A percentile compares a stretch with the other conserved stretches of the same genome.
These are phyloP conservation scores for Brassica juncea DNA, from an alignment of 345 rosid species.

Conservation along the genomic window DNA sequence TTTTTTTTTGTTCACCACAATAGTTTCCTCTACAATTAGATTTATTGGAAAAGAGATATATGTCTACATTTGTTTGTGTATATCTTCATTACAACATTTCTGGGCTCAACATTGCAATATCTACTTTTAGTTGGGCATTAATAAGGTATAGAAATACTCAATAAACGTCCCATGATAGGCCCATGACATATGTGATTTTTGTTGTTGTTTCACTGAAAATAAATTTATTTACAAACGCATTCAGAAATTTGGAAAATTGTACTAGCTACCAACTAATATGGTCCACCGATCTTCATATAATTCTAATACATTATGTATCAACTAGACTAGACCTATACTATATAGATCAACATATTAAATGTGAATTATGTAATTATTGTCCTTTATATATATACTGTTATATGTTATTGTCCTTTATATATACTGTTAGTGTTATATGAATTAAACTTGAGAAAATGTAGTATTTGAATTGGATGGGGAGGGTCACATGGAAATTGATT, in stretches of 20 bases:
- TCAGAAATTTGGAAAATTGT: background rate
- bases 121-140: background rate
- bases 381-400: background rate
- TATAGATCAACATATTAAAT: slow-evolving; percentile 7
- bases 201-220: background rate
- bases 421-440: background rate
- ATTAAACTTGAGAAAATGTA: background rate
- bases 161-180: slow-evolving; percentile 4
- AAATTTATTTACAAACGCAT: background rate
- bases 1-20: background rate
- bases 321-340: slow-evolving; percentile 15
- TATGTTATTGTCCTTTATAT: background rate
- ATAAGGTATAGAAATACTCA: background rate
- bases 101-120: background rate
- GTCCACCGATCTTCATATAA: slow-evolving; percentile 25
- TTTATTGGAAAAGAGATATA: background rate
- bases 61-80: background rate
- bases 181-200: slow-evolving; percentile 14
- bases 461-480: slow-evolving; percentile 19
- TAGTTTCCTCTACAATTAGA: background rate
- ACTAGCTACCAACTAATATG: slow-evolving; percentile 13
- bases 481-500: slow-evolving; percentile 43
- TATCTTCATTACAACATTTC: background rate
- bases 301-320: background rate
- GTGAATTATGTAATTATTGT: background rate